Percentiles rank a stretch among this genome's conserved stretches.
phyloP scores from a whole-genome alignment of 2,329 filamentous ascomycete genomes.

The Sporothrix schenckii region DNA sequence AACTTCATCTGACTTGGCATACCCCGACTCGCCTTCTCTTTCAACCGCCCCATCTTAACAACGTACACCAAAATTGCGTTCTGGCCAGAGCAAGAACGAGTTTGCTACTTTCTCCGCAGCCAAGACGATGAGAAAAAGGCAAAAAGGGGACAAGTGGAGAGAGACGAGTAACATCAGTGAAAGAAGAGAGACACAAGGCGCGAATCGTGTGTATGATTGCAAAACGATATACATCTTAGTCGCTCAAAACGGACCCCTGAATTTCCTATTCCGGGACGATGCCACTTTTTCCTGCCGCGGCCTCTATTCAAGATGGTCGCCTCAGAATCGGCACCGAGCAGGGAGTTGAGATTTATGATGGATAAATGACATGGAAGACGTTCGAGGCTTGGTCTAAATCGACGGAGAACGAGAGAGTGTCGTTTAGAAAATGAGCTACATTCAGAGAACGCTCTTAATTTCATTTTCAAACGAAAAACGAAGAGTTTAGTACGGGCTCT shows the following conservation, averaged over 20 bases:
- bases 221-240: neutral
- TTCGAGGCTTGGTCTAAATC: neutral
- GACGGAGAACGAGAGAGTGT: neutral
- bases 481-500: neutral
- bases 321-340: neutral
- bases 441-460: neutral
- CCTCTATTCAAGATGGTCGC: neutral
- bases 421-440: no score
- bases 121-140: neutral
- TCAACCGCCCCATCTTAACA: neutral
- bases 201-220: neutral
- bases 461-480: neutral
- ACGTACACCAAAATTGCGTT: conserved; percentile 9
- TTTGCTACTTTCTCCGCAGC: conserved; percentile 1
- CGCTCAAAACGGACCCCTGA: conserved; percentile 18
- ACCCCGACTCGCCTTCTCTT: neutral
- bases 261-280: conserved; percentile 27
- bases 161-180: neutral
- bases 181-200: neutral
- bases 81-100: neutral
- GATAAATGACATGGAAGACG: neutral
- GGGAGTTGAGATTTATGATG: neutral
- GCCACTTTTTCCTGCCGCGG: neutral
- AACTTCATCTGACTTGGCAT: neutral
- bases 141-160: neutral